Conservation (phyloP, 257 asterid genomes). For the Orobanche coerulescens region DNA sequence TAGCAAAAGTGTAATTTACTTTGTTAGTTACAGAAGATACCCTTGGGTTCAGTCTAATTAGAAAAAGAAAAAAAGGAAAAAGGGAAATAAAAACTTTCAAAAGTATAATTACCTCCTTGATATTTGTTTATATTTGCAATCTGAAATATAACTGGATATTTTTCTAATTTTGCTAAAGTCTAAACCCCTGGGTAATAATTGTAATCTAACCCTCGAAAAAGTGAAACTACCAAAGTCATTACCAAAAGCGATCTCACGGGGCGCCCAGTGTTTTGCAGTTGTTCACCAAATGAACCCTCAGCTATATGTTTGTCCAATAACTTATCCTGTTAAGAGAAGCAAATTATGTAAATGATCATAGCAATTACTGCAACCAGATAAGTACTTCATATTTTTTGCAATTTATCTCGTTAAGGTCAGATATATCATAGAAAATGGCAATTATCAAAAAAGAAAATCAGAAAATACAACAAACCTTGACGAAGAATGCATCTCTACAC, state of each 20-base stretch:
- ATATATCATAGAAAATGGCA: neutral
- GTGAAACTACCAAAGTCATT: neutral
- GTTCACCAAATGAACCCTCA: constrained; percentile 60
- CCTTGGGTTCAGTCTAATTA: neutral
- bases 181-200: neutral
- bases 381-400: neutral
- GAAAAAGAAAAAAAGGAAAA: no score
- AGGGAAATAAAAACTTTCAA: neutral
- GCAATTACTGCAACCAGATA: neutral
- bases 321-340: constrained; percentile 48
- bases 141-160: neutral
- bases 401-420: neutral
- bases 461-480: constrained; percentile 44
- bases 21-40: no score
- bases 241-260: constrained; percentile 87
- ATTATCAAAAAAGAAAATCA: neutral
- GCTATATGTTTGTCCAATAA: constrained; percentile 68
- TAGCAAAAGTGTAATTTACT: no score
- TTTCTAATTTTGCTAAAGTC: neutral
- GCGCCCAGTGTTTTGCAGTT: constrained; percentile 53
- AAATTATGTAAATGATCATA: neutral
- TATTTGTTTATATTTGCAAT: neutral
- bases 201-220: neutral
- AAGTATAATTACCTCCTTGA: neutral
- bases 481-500: constrained; percentile 74